phyloP scores from a whole-genome alignment of 139 green algal species.

The Picocystis salinarum region DNA sequence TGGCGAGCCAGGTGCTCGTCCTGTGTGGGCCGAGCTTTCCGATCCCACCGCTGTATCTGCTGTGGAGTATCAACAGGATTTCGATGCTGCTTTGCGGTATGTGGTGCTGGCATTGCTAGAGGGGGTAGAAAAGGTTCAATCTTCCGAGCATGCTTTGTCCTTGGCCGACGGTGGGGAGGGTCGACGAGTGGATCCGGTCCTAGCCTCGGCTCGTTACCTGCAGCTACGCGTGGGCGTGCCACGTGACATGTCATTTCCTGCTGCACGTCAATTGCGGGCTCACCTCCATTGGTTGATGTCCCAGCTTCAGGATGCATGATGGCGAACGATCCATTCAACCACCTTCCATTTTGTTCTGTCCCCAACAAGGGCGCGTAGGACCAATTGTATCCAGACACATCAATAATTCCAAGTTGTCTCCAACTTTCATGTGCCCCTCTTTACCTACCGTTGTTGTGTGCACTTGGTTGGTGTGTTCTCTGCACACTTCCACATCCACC shows the following conservation, averaged over 20 bases:
- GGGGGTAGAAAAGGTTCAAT: slow-evolving; percentile 38
- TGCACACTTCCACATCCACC: too few species aligned
- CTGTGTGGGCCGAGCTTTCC: slow-evolving; percentile 48
- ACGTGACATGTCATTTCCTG: slow-evolving; percentile 55
- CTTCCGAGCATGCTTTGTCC: too few species aligned
- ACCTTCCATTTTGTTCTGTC: too few species aligned
- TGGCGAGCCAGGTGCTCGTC: slow-evolving; percentile 31
- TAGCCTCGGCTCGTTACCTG: slow-evolving; percentile 35
- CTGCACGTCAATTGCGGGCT: slow-evolving; percentile 64
- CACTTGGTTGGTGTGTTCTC: too few species aligned
- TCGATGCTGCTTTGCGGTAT: slow-evolving; percentile 32
- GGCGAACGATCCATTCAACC: too few species aligned
- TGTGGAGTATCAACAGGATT: slow-evolving; percentile 5
- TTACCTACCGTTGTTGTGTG: too few species aligned
- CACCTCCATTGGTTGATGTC: slow-evolving; percentile 69
- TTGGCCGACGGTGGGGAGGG: too few species aligned
- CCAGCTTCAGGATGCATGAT: too few species aligned
- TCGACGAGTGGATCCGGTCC: slow-evolving; percentile 8
- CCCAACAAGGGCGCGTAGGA: too few species aligned
- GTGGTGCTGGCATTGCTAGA: slow-evolving; percentile 60
- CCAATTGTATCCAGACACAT: too few species aligned
- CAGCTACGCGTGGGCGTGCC: slow-evolving; percentile 67
- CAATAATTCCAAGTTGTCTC: too few species aligned
- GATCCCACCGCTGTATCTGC: slow-evolving; percentile 48
- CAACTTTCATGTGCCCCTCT: too few species aligned